A percentile compares a stretch with the other conserved stretches of the same genome.
Evolutionary conservation across 805 yeast species (phyloP).

Genomic region (Candida vartiovaarae): DNA sequence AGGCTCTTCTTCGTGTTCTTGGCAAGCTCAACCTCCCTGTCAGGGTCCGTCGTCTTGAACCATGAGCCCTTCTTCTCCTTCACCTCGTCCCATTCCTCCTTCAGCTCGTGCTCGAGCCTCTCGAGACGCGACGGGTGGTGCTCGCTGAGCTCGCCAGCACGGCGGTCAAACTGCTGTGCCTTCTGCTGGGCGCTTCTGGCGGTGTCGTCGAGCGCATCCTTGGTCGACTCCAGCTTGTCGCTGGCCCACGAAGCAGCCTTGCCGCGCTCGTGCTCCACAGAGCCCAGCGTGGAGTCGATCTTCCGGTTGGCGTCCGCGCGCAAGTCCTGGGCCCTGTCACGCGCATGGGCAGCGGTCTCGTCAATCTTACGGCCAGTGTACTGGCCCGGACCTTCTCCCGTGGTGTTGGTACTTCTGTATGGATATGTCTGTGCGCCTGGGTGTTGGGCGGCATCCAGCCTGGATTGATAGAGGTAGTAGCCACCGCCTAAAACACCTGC

Average conservation of each 20-base stretch:
- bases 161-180: constrained; percentile 13
- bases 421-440: constrained; percentile 4
- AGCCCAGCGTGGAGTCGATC: constrained; percentile 11
- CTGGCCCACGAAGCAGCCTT: constrained; percentile 17
- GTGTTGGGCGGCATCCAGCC: constrained; percentile 14
- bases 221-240: constrained; percentile 12
- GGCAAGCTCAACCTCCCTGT: constrained; percentile 25
- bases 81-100: constrained; percentile 12
- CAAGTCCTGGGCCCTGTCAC: constrained; percentile 10
- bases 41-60: constrained; percentile 6
- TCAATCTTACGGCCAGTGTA: constrained; percentile 22
- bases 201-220: constrained; percentile 7
- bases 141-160: constrained; percentile 11
- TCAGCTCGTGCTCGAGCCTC: constrained; percentile 11
- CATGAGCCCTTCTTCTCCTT: constrained; percentile 12
- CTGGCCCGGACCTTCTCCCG: constrained; percentile 16
- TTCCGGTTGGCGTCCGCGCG: constrained; percentile 16
- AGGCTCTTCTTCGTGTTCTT: constrained; percentile 29
- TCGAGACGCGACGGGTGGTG: constrained; percentile 12
- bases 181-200: constrained; percentile 14
- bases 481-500: constrained; percentile 18
- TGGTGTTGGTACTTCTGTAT: constrained; percentile 1
- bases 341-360: constrained; percentile 15
- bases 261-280: constrained; percentile 11
- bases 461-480: constrained; percentile 20